Base-by-base conservation (phyloP, 495 filamentous ascomycete species). In the Penicillium maclennaniae region DNA sequence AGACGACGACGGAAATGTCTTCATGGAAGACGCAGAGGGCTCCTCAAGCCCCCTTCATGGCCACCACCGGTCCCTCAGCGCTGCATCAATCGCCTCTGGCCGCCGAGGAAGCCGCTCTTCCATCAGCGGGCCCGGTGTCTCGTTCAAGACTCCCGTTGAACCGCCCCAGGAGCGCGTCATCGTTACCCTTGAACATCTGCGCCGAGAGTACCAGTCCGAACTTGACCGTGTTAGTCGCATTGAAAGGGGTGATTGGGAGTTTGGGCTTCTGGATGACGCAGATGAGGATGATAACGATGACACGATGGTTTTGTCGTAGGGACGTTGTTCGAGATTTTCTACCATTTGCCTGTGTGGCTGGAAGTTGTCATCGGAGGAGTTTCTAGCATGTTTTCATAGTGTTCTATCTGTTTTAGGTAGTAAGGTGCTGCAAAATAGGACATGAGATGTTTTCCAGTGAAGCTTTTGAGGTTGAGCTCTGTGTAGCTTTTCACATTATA, bases 201-300 rank as follows among this genome's bases (percentile, higher is more conserved):
- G 89, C 56, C 87, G 84, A 61, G 86, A 87, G 64, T 97, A 93
- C 71, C 87, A 93, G 67, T 79, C 75, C 16, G 91, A 97, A 69
- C 73, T 97, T 60, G 95, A 98, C 68, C 79, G 88, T 43, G 83
- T 81, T 36, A 82, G 76, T 47, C 70, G 79, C 23, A 78, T 87
- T 55, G 79, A 84, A 61, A 71, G 73, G 21, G 84, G 84, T 8
- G 72, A 82, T 55, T 87, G 78, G 76, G 79, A 83, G 49, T 82
- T 87, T 62, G 76, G 76, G 16, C 65, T 72, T 49, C 62, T 72
- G 20, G 67, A 61, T 26, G 73, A 69, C 20, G 59, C 59, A 14
- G 60, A 60, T 15, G 56, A 55, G 48, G 63, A 58, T 38, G 69
- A 71, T 70, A 66, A 74, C 64, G 67, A 75, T 60, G 70, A 72